phyloP scores from a whole-genome alignment of 768 basidiomycete genomes.

The Lentinus brumalis region DNA sequence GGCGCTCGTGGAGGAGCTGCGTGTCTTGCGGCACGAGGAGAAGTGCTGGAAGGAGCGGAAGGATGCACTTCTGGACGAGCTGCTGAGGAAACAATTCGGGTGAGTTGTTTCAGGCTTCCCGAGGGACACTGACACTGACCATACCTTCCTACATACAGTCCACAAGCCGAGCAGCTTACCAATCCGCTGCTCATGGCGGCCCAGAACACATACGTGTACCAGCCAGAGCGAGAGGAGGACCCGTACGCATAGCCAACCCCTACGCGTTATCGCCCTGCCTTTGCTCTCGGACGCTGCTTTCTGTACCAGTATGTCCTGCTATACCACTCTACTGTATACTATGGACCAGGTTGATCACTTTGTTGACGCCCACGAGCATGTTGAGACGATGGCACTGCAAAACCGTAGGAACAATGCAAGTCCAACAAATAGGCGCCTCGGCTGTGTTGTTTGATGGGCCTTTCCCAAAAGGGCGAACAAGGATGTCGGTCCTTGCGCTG shows the following conservation, averaged over 20 bases:
- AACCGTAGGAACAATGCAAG: not conserved
- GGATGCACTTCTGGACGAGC: conserved; percentile 58
- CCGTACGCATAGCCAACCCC: not conserved
- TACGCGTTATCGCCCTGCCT: not conserved
- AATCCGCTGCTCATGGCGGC: conserved; percentile 24
- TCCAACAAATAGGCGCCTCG: not conserved
- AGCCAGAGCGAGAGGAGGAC: conserved; percentile 8
- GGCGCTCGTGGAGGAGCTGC: conserved; percentile 64
- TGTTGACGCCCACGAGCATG: too few species aligned
- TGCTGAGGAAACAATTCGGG: conserved; percentile 55
- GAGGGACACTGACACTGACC: not conserved
- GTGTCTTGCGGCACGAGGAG: conserved; percentile 52
- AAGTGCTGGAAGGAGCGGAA: conserved; percentile 58
- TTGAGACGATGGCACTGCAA: too few species aligned
- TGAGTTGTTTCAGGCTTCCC: conserved; percentile 30
- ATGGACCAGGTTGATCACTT: not conserved
- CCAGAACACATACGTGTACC: conserved; percentile 15
- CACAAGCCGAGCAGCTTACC: conserved; percentile 25
- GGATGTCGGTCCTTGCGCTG: not conserved
- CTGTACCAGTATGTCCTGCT: conserved; percentile 13
- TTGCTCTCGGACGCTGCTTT: not conserved
- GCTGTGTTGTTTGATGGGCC: not conserved
- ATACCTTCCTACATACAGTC: conserved; percentile 6
- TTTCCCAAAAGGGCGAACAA: not conserved
- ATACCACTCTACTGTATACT: conserved; percentile 4